Conservation (phyloP, 495 filamentous ascomycete genomes). For the Aspergillus haitiensis region DNA sequence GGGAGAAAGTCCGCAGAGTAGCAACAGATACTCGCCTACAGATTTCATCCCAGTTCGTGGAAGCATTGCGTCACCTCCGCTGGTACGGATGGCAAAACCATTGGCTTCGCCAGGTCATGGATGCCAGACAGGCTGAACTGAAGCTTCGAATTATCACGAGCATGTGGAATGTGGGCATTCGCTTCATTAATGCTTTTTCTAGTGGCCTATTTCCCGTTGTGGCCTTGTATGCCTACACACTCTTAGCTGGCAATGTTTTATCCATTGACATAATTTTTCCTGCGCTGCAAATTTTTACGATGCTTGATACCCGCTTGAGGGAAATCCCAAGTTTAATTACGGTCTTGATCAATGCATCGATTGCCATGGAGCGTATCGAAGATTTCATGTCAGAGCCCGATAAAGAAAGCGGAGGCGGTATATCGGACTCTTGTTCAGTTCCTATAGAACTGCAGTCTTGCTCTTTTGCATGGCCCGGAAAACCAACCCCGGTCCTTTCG, state of each 20-base stretch:
- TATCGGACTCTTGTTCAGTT: conserved; percentile 29
- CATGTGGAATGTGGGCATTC: conserved; percentile 58
- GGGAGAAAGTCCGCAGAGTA: conserved; percentile 62
- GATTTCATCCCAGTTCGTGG: conserved; percentile 74
- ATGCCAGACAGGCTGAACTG: conserved; percentile 66
- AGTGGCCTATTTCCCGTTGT: conserved; percentile 74
- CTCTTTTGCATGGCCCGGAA: conserved; percentile 77
- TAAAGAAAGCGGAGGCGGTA: conserved; percentile 53
- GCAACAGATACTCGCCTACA: conserved; percentile 73
- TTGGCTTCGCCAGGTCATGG: conserved; percentile 74
- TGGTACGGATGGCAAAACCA: conserved; percentile 86
- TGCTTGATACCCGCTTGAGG: conserved; percentile 67
- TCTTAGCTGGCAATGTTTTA: conserved; percentile 60
- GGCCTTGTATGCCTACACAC: conserved; percentile 75
- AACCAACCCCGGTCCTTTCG: conserved; percentile 57
- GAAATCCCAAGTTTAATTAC: conserved; percentile 72
- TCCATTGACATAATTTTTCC: conserved; percentile 80
- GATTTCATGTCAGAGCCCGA: conserved; percentile 82
- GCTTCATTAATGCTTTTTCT: conserved; percentile 61
- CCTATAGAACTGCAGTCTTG: conserved; percentile 57
- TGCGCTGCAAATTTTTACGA: conserved; percentile 71
- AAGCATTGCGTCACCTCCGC: conserved; percentile 78
- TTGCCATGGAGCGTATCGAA: conserved; percentile 76
- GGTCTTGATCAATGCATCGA: conserved; percentile 67
- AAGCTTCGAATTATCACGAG: conserved; percentile 63